A percentile compares a stretch with the other conserved stretches of the same genome.
Conservation (phyloP, 768 basidiomycete genomes). For the Mrakia blollopis region DNA sequence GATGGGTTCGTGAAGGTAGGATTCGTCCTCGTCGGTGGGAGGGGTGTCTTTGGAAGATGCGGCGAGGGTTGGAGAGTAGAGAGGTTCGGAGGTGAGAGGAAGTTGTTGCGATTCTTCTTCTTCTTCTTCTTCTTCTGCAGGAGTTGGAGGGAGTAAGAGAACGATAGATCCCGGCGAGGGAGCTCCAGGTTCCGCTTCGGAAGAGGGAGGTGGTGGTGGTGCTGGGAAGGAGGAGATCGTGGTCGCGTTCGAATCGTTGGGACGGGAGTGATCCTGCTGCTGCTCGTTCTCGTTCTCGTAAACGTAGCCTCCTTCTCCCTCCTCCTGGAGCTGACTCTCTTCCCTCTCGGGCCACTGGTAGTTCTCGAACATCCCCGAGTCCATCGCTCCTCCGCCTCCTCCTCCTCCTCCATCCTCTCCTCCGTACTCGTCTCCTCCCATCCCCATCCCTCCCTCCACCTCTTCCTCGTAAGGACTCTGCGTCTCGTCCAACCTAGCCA, state of each 20-base stretch:
- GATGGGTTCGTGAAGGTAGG: neutral
- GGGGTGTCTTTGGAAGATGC: neutral
- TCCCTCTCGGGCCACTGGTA: slow-evolving; percentile 13
- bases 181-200: slow-evolving; percentile 49
- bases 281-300: slow-evolving; percentile 38
- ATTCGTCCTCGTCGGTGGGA: neutral
- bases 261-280: neutral
- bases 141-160: neutral
- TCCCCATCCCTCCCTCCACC: slow-evolving; percentile 34
- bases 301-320: neutral
- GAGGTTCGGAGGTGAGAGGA: neutral
- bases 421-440: slow-evolving; percentile 43
- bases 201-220: neutral
- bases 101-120: neutral
- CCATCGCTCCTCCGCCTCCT: neutral
- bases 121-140: neutral
- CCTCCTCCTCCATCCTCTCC: slow-evolving; percentile 5
- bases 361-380: slow-evolving; percentile 19
- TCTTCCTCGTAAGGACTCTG: slow-evolving; percentile 38
- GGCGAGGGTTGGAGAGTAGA: neutral
- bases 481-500: slow-evolving; percentile 62
- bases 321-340: slow-evolving; percentile 38
- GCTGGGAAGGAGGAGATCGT: neutral
- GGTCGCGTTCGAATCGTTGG: neutral
- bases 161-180: slow-evolving; percentile 8